Evolutionary conservation across 2,329 filamentous ascomycete genomes (phyloP), one percentile per base, ranked within the genome.

Genomic region (Trichoderma sp.): DNA sequence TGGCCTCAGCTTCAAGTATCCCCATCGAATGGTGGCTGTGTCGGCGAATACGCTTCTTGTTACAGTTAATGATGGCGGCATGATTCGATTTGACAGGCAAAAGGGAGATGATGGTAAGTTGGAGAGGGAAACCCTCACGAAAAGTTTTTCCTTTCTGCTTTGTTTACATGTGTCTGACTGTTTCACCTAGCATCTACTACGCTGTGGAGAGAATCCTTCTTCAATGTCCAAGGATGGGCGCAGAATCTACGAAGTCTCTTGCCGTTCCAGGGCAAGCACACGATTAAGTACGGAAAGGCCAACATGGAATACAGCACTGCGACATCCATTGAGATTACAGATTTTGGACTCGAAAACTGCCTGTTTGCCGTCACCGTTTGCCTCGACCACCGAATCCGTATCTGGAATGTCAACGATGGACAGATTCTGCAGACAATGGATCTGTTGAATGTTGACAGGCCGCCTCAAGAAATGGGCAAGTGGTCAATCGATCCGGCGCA

Each of bases 381-480:
- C 70, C 83, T 99, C 69, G 94, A 99, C 73, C 94, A 99, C 76
- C 90, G 89, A 12, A 81, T 99, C 76, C 90, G 93, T 74, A 89
- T 95, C 45, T 98, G 95, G 94, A 95, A 97, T 75, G 83, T 94
- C 35, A 83, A 87, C n/a, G 92, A 87, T 45, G 94, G 94, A 56
- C 91, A 90, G 75, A 86, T 96, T 65, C 87, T 92, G 5, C 88
- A 89, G 67, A 89, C 90, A 6, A 89, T 88, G 72, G 94, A 99
- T 78, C 84, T 99, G 35, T 79, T 98, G 17, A 88, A 90, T 72
- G 85, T 89, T 22, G 82, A 86, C 35, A 80, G 87, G 64, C 86
- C 90, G 60, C 84, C 89, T 1, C 88, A 92, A 59, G 91, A 94
- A 64, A 79, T 86, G 25, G 84, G 86, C n/a, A 90, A 90, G 69